Evolutionary conservation across 768 basidiomycete species (phyloP), one percentile per base, ranked within the genome.

Genomic region (Naganishia onofrii): DNA sequence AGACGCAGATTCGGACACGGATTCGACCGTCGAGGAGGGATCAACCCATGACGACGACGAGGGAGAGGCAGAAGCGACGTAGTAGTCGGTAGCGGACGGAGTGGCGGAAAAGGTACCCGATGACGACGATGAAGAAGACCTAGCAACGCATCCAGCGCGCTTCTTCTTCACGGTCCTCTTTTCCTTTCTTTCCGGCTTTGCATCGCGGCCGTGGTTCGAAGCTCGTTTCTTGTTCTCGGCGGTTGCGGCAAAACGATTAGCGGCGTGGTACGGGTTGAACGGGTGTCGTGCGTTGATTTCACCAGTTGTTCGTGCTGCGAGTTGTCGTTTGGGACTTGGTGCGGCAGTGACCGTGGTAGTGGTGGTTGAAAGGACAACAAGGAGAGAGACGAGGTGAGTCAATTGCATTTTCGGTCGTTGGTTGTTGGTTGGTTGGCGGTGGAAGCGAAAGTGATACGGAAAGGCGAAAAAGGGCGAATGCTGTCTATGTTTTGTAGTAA

Each of bases 221-320:
- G 60, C 60, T 3, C 38, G 38, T 29, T 36, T 63, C 60, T 63
- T 63, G 38, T 26, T 42, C 8, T 42, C 60, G 3, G 60, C 60
- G 6, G 60, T 63, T 12, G 36, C 60, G n/a, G 86, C 85, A 74
- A 77, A 83, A 78, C 89, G 90, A 74, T 86, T 79, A 19, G 86
- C 72, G 28, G 78, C 74, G 82, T 89, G 87, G 82, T 90, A 80
- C 56, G 71, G 69, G 36, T 73, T 63, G 42, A 63, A 63, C 15
- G 60, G 60, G 5, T 44, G 38, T 3, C 60, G 42, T n/a, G 60
- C 60, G 13, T 23, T 21, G 68, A 68, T 29, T 15, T 32, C 31
- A 48, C 34, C n/a, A 1, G 32, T 26, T 9, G 53, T 26, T 19
- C 23, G 38, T 34, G 29, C 67, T 34, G 53, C 70, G 60, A 42